These are phyloP conservation scores for Lachnum nothofagi DNA, from an alignment of 2,329 filamentous ascomycete species.

Conservation along the genomic window DNA sequence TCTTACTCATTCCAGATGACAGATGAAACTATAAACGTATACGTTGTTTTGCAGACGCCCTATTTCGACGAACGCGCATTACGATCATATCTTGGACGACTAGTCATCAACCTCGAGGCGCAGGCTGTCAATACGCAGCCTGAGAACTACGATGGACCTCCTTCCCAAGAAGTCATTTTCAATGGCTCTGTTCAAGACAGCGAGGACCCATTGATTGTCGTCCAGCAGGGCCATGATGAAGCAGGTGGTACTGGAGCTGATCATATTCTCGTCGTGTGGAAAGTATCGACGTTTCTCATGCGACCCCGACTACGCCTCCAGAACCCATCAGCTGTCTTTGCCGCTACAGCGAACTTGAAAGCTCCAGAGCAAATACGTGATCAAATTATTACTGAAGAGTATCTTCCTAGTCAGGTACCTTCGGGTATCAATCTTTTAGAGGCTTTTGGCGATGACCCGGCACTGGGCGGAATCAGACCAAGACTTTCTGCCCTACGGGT, in stretches of 20 bases:
- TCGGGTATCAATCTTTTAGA: constrained; percentile 73
- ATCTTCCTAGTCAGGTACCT: constrained; percentile 64
- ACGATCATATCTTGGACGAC: constrained; percentile 53
- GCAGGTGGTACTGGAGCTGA: constrained; percentile 32
- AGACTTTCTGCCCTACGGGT: constrained; percentile 69
- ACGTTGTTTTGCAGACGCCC: constrained; percentile 63
- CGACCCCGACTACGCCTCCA: constrained; percentile 62
- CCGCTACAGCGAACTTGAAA: constrained; percentile 56
- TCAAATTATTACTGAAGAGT: constrained; percentile 49
- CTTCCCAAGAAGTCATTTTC: constrained; percentile 56
- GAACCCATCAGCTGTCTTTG: constrained; percentile 61
- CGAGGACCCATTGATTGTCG: constrained; percentile 46
- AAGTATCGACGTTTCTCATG: constrained; percentile 51
- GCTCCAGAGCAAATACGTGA: constrained; percentile 42
- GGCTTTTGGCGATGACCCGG: constrained; percentile 62
- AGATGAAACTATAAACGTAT: constrained; percentile 71
- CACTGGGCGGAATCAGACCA: constrained; percentile 54
- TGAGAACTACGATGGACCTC: constrained; percentile 41
- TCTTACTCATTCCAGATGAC: constrained; percentile 48
- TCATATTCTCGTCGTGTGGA: constrained; percentile 55
- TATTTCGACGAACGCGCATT: constrained; percentile 53
- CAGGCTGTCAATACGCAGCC: constrained; percentile 55
- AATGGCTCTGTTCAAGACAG: constrained; percentile 47
- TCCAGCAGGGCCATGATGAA: constrained; percentile 39
- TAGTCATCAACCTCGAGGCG: constrained; percentile 63